phyloP scores from a whole-genome alignment of 768 basidiomycete genomes.

The Scleroderma bovista region DNA sequence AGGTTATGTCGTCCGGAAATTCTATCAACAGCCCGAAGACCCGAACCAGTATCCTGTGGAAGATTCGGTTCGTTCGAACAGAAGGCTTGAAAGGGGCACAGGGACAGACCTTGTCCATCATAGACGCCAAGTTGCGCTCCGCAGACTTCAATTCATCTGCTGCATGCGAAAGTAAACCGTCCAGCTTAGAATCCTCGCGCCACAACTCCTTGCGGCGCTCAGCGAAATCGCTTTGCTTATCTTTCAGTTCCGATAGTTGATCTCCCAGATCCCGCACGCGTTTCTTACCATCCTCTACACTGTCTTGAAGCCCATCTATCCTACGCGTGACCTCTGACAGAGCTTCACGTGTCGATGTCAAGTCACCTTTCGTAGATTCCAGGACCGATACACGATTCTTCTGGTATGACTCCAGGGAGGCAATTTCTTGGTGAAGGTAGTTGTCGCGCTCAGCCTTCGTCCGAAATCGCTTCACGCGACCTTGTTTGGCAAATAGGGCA shows the following conservation, averaged over 20 bases:
- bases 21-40: conserved; percentile 78
- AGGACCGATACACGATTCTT: conserved; percentile 52
- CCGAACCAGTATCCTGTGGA: conserved; percentile 80
- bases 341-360: conserved; percentile 41
- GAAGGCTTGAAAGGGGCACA: background rate
- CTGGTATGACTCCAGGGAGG: conserved; percentile 58
- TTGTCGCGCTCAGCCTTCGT: conserved; percentile 80
- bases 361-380: conserved; percentile 45
- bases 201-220: conserved; percentile 91
- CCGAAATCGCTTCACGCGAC: conserved; percentile 78
- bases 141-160: conserved; percentile 75
- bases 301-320: conserved; percentile 49
- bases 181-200: conserved; percentile 90
- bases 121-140: conserved; percentile 73
- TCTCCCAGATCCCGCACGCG: conserved; percentile 55
- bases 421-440: conserved; percentile 76
- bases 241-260: conserved; percentile 55
- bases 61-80: background rate
- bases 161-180: conserved; percentile 70
- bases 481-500: conserved; percentile 85
- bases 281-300: conserved; percentile 60
- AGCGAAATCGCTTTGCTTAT: conserved; percentile 58
- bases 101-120: conserved; percentile 87
- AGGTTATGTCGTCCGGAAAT: conserved; percentile 74
- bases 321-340: conserved; percentile 54